Conservation (phyloP, 1,139 yeast species). For the Taiozyma sp. region DNA sequence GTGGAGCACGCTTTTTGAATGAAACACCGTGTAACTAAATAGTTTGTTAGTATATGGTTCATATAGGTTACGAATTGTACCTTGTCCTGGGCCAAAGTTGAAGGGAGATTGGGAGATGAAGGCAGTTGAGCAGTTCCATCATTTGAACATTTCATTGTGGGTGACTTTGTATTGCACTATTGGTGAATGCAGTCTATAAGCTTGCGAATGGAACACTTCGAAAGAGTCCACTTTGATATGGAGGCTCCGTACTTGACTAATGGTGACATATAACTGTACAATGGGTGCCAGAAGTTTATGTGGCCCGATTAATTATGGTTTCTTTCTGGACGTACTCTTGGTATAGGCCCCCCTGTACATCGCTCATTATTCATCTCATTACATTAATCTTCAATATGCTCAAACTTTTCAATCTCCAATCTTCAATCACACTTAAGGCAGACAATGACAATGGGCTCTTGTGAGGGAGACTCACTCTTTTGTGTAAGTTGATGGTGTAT, state of each 20-base stretch:
- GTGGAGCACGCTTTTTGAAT: slow-evolving; percentile 99
- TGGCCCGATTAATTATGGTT: too few species aligned
- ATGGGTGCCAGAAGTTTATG: background rate
- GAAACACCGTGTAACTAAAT: slow-evolving; percentile 89
- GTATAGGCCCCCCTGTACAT: too few species aligned
- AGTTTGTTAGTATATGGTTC: slow-evolving; percentile 35
- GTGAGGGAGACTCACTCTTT: slow-evolving; percentile 69
- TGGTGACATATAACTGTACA: background rate
- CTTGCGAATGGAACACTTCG: background rate
- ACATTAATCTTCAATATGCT: background rate
- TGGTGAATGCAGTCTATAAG: background rate
- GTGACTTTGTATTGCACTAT: background rate
- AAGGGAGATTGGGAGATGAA: background rate
- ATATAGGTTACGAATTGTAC: background rate
- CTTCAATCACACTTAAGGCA: background rate
- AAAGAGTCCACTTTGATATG: background rate
- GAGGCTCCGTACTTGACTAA: background rate
- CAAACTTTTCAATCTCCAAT: background rate
- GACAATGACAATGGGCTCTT: background rate
- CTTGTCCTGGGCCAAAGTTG: background rate
- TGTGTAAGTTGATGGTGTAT: slow-evolving; percentile 99
- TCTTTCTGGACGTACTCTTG: too few species aligned
- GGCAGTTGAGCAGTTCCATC: background rate
- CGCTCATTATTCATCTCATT: background rate
- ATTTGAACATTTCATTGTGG: background rate